Conservation (phyloP, 345 rosid species). For the Eucalyptus erythrocorys region DNA sequence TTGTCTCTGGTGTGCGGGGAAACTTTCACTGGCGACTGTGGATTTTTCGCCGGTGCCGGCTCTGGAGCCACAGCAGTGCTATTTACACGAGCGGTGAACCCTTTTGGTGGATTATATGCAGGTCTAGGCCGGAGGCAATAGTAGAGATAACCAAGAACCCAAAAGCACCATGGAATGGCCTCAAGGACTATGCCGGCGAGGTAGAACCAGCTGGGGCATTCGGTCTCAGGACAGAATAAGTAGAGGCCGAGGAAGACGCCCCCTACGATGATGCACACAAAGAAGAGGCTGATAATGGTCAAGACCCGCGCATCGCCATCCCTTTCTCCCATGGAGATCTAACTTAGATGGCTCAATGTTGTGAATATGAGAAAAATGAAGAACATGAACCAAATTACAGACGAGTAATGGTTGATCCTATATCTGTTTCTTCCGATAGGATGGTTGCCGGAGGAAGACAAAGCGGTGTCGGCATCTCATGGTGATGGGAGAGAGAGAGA, state of each 20-base stretch:
- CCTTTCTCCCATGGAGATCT: constrained; percentile 14
- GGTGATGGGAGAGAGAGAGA: background rate
- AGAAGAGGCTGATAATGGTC: constrained; percentile 23
- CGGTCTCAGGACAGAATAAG: constrained; percentile 18
- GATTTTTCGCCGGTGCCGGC: background rate
- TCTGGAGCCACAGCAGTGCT: background rate
- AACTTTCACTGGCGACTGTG: constrained; percentile 1
- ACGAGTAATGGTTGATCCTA: background rate
- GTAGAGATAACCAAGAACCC: constrained; percentile 48
- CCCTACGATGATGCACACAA: constrained; percentile 33
- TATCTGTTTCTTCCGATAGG: background rate
- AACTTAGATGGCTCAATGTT: background rate
- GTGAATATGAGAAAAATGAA: background rate
- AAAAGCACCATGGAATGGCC: constrained; percentile 60
- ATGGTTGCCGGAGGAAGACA: background rate
- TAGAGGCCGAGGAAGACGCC: constrained; percentile 42
- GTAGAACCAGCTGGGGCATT: constrained; percentile 21
- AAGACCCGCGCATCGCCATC: constrained; percentile 37
- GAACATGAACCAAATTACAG: background rate
- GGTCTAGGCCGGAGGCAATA: constrained; percentile 23
- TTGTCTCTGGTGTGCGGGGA: background rate
- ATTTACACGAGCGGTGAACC: background rate
- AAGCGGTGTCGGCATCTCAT: background rate
- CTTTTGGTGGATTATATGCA: background rate
- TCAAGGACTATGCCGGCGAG: constrained; percentile 36